Conservation (phyloP, 805 yeast species). For the Ogataea salicorniae region DNA sequence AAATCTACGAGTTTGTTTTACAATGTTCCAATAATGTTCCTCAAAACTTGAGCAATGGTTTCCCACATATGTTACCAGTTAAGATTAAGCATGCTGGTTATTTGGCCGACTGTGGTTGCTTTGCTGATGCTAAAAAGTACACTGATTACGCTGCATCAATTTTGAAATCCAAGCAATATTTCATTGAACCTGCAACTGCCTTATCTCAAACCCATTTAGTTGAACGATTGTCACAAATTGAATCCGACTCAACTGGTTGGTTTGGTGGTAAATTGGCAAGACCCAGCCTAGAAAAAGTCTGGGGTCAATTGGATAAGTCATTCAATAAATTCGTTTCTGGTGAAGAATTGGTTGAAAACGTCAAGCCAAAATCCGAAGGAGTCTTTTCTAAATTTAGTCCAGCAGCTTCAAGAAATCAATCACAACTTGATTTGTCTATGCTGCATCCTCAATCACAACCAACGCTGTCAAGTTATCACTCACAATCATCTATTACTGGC, state of each 20-base stretch:
- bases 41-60: conserved; percentile 29
- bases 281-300: conserved; percentile 55
- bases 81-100: conserved; percentile 64
- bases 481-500: conserved; percentile 2
- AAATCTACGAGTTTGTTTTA: conserved; percentile 59
- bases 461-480: conserved; percentile 10
- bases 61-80: conserved; percentile 50
- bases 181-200: conserved; percentile 30
- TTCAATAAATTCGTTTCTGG: conserved; percentile 81
- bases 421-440: conserved; percentile 31
- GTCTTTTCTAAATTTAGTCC: conserved; percentile 72
- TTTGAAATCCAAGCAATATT: conserved; percentile 34
- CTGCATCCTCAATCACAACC: conserved; percentile 20
- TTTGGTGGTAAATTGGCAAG: conserved; percentile 47
- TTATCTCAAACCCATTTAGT: conserved; percentile 34
- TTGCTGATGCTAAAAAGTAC: conserved; percentile 57
- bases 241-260: conserved; percentile 53
- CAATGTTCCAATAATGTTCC: conserved; percentile 30
- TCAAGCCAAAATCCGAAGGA: conserved; percentile 39
- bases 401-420: conserved; percentile 52
- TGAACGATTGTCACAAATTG: conserved; percentile 42
- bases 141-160: conserved; percentile 44
- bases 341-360: conserved; percentile 51
- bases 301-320: conserved; percentile 84
- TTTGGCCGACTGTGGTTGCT: conserved; percentile 62